Base-by-base conservation (phyloP, 2,329 filamentous ascomycete genomes). In the Microcyclospora pomicola region DNA sequence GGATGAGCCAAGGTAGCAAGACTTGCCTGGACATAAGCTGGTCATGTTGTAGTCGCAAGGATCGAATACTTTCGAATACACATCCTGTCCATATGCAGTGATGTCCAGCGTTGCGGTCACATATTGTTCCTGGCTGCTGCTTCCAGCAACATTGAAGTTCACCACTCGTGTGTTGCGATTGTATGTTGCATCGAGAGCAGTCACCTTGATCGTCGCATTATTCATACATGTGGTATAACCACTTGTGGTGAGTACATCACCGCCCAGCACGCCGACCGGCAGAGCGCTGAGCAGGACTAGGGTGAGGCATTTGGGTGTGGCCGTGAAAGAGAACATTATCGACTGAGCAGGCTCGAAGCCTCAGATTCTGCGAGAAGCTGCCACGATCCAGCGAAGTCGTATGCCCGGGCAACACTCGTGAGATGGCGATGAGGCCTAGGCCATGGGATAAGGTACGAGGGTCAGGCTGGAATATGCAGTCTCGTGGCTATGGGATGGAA, bases 31-130 rank as follows among this genome's bases (percentile, higher is more conserved):
- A 62, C 91, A 98, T 34, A 98, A 68, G 51, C 83, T 66, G 7
- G 71, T 58, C 36, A 95, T 86, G 29, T 55, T 62, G 2, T 63
- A 49, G 13, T 77, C 72, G 60, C 91, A 98, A 28, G 91, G 91
- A 54, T 95, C 77, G 62, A 96, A 94, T 3, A 64, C 65, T 42
- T 83, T 82, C 30, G 71, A 68, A 62, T 92, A 96, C 15, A 95
- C 74, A 43, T 80, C 62, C 41, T 74, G 75, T 42, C 91, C 91
- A 54, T 96, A 96, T 7, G 88, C 88, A 16, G 71, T 80, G 30
- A 95, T 82, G 15, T 74, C 71, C 42, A 96, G 67, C 12, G 65
- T 65, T 11, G 85, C 87, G 39, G 72, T 82, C 42, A 96, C 84
- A 48, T 94, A 87, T 59, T 91, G 84, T 48, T 71, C 61, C 56